phyloP scores from a whole-genome alignment of 2,329 filamentous ascomycete species.

The Colletotrichum incanum region DNA sequence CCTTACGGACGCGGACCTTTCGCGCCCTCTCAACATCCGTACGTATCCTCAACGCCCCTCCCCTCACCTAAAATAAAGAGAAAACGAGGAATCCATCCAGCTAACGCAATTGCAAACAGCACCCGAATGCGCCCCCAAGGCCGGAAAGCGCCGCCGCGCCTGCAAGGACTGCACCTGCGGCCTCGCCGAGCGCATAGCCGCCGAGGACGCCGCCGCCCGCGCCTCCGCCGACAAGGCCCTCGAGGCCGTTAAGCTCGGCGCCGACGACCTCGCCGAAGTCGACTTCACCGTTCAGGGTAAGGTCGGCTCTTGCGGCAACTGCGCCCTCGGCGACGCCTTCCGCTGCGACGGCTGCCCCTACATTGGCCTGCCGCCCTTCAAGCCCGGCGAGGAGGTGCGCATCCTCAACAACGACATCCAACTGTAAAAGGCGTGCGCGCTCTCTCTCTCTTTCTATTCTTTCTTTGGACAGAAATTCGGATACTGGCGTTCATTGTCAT shows the following conservation, averaged over 20 bases:
- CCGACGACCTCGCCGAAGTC: conserved; percentile 87
- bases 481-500: conserved; percentile 10
- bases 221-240: conserved; percentile 78
- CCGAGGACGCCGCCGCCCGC: conserved; percentile 73
- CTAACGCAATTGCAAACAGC: conserved; percentile 64
- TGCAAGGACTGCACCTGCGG: conserved; percentile 96
- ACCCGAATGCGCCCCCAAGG: conserved; percentile 87
- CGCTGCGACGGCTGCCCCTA: conserved; percentile 83
- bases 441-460: background rate
- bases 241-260: conserved; percentile 76
- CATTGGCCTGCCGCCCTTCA: conserved; percentile 94
- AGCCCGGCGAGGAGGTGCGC: conserved; percentile 94
- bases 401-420: conserved; percentile 90
- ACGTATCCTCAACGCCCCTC: conserved; percentile 59
- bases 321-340: conserved; percentile 92
- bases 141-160: conserved; percentile 84
- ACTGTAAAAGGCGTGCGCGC: conserved; percentile 64
- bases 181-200: conserved; percentile 77
- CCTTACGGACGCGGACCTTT: conserved; percentile 87
- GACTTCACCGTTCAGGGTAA: conserved; percentile 99
- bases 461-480: background rate
- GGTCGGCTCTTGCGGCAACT: conserved; percentile 94
- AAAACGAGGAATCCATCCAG: background rate
- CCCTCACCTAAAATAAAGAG: conserved; percentile 11
- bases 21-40: conserved; percentile 85